These are phyloP conservation scores for Eucalyptus pumila DNA, from an alignment of 345 rosid species.

Conservation along the genomic window DNA sequence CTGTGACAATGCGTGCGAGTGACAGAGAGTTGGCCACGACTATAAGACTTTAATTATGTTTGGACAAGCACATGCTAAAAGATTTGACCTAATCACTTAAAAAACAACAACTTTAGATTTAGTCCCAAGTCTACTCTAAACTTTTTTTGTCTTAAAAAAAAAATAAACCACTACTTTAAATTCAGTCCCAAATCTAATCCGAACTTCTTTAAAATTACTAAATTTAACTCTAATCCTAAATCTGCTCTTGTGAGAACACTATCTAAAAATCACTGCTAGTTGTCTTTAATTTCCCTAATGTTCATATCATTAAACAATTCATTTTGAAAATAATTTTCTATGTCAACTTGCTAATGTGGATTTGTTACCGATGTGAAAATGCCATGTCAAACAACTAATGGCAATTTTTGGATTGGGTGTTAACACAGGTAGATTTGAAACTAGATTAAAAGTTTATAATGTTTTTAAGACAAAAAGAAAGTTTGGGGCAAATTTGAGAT, in stretches of 20 bases:
- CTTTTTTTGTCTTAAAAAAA: no score
- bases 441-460: no score
- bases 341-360: background rate
- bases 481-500: no score
- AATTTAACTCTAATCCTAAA: no score
- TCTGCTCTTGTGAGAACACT: accelerated
- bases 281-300: background rate
- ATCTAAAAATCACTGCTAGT: no score
- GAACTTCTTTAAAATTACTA: no score
- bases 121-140: background rate
- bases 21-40: background rate
- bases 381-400: background rate
- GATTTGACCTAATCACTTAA: background rate
- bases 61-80: background rate
- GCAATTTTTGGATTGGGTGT: background rate
- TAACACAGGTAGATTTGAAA: background rate
- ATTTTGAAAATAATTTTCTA: background rate
- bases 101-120: no score
- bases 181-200: background rate
- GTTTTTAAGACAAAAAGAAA: no score
- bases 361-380: background rate
- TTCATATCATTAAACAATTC: no score
- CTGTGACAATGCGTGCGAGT: background rate
- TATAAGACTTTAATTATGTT: background rate
- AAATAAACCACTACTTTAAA: no score